Evolutionary conservation across 2,329 filamentous ascomycete genomes (phyloP).

Genomic region (Penicillium sp.): DNA sequence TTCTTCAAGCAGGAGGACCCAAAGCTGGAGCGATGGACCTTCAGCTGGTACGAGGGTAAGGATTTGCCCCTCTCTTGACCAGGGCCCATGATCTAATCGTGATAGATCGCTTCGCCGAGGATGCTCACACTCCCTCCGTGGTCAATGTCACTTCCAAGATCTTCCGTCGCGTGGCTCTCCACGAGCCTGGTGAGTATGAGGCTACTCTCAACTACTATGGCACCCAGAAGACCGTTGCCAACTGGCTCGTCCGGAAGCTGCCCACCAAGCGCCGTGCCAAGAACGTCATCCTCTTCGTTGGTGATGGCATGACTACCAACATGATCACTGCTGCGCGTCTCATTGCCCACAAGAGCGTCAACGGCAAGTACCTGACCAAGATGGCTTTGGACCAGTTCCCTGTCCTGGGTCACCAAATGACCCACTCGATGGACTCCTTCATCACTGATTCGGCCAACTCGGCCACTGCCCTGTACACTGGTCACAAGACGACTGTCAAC

Average conservation of each 20-base stretch:
- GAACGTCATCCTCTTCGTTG: conserved; percentile 85
- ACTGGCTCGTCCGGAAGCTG: conserved; percentile 76
- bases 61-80: not conserved
- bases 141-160: conserved; percentile 81
- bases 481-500: conserved; percentile 83
- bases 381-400: conserved; percentile 83
- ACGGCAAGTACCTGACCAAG: conserved; percentile 77
- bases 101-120: conserved; percentile 72
- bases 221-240: conserved; percentile 70
- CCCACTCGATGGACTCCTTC: conserved; percentile 80
- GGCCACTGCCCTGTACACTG: conserved; percentile 77
- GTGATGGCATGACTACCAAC: conserved; percentile 63
- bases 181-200: conserved; percentile 77
- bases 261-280: conserved; percentile 73
- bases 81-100: conserved; percentile 15
- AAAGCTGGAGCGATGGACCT: conserved; percentile 77
- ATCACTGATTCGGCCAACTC: conserved; percentile 88
- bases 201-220: conserved; percentile 77
- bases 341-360: conserved; percentile 79
- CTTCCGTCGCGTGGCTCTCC: conserved; percentile 74
- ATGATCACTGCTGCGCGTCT: conserved; percentile 69
- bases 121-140: conserved; percentile 68
- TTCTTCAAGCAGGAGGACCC: conserved; percentile 75
- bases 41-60: conserved; percentile 76
- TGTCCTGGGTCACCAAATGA: conserved; percentile 86